Conservation (phyloP, 2,329 filamentous ascomycete species). For the Exophiala phaeomuriformis region DNA sequence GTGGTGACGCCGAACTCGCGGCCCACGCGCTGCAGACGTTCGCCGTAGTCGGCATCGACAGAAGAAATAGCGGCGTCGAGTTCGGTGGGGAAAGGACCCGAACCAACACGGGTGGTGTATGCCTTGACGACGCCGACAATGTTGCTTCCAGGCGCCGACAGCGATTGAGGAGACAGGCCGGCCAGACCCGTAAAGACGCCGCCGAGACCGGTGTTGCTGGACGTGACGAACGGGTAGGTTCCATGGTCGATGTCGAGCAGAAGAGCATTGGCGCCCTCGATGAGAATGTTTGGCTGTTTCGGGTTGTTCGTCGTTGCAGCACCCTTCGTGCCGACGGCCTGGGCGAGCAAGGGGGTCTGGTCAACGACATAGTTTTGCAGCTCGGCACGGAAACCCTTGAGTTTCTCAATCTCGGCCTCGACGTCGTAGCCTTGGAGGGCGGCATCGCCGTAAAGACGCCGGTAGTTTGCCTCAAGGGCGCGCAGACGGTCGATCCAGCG, state of each 20-base stretch:
- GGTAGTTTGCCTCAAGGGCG: constrained; percentile 38
- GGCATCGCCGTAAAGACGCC: constrained; percentile 51
- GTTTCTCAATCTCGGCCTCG: constrained; percentile 52
- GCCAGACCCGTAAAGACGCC: constrained; percentile 53
- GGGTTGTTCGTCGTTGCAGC: constrained; percentile 34
- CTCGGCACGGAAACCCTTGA: constrained; percentile 37
- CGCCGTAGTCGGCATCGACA: constrained; percentile 33
- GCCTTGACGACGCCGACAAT: constrained; percentile 60
- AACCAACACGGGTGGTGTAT: constrained; percentile 55
- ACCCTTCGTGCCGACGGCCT: constrained; percentile 19
- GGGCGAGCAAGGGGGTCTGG: constrained; percentile 31
- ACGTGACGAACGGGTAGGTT: constrained; percentile 45
- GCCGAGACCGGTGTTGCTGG: constrained; percentile 42
- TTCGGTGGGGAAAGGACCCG: constrained; percentile 58
- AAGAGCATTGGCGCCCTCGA: constrained; percentile 58
- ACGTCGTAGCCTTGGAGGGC: constrained; percentile 49
- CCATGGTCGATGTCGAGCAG: constrained; percentile 54
- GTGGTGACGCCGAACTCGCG: constrained; percentile 53
- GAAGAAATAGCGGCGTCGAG: constrained; percentile 20
- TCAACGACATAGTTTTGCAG: constrained; percentile 47
- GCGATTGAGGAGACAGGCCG: constrained; percentile 49
- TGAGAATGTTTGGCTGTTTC: constrained; percentile 51
- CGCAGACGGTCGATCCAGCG: constrained; percentile 28
- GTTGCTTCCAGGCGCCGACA: constrained; percentile 38
- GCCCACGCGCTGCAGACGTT: constrained; percentile 45